Evolutionary conservation across 495 filamentous ascomycete genomes (phyloP).

Genomic region (Aspergillus wentii): DNA sequence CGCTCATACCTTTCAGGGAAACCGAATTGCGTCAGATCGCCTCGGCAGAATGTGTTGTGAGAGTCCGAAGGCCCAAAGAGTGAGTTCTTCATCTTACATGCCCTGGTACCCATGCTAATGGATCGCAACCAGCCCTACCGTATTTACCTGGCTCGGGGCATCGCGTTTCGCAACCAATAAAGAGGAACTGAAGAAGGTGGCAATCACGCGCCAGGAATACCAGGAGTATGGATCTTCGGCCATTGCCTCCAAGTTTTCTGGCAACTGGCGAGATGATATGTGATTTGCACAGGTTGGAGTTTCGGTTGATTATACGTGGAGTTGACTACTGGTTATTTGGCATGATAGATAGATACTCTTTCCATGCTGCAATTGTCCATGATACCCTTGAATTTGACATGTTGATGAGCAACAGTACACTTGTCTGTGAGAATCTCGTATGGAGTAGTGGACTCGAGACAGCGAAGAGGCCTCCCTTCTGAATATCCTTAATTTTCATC

Average conservation of each 20-base stretch:
- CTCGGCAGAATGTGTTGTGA: constrained; percentile 70
- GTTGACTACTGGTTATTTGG: not conserved
- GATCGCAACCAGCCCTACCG: constrained; percentile 53
- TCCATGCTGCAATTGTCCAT: constrained; percentile 1
- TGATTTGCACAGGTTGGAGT: too few species aligned
- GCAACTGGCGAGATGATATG: constrained; percentile 16
- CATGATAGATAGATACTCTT: not conserved
- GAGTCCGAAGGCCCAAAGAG: constrained; percentile 66
- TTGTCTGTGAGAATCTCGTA: too few species aligned
- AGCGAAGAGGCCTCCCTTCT: too few species aligned
- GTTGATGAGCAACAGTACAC: too few species aligned
- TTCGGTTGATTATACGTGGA: too few species aligned
- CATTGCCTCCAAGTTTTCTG: constrained; percentile 69
- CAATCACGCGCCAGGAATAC: constrained; percentile 84
- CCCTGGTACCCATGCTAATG: constrained; percentile 10
- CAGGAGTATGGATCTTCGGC: constrained; percentile 78
- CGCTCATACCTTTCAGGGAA: constrained; percentile 33
- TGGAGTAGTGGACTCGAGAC: too few species aligned
- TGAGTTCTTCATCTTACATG: constrained; percentile 32
- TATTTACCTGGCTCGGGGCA: constrained; percentile 80
- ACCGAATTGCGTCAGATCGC: constrained; percentile 69
- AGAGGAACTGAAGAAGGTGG: constrained; percentile 52
- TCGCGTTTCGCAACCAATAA: constrained; percentile 67
- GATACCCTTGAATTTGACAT: constrained; percentile 11
- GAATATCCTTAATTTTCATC: too few species aligned